Conservation (phyloP, 495 filamentous ascomycete genomes). For the Hyphodiscus hymeniophilus region DNA sequence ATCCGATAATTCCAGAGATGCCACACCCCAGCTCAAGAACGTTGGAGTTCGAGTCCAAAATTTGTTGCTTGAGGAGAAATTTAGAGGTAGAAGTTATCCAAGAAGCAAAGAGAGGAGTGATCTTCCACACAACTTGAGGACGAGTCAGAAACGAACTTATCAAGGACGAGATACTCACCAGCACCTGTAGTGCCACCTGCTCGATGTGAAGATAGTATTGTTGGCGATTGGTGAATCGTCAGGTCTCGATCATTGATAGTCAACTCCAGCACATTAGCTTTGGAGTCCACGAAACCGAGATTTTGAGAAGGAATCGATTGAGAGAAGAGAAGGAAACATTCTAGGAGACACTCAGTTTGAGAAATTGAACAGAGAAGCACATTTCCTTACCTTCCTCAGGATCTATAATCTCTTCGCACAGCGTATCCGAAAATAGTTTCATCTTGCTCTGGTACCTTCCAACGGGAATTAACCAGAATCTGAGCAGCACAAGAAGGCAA, state of each 20-base stretch:
- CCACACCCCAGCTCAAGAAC: constrained; percentile 85
- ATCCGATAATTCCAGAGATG: constrained; percentile 66
- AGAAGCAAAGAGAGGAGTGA: constrained; percentile 76
- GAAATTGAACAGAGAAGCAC: background rate
- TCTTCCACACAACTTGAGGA: constrained; percentile 76
- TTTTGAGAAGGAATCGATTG: constrained; percentile 65
- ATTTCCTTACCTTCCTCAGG: constrained; percentile 51
- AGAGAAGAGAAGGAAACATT: constrained; percentile 80
- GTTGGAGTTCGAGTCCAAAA: constrained; percentile 46
- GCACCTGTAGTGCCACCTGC: constrained; percentile 86
- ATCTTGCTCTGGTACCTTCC: constrained; percentile 22
- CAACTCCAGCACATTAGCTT: constrained; percentile 55
- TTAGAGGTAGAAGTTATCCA: constrained; percentile 66
- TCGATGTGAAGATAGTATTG: constrained; percentile 66
- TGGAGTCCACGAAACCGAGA: constrained; percentile 77
- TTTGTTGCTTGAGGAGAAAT: constrained; percentile 48
- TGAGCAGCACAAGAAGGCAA: background rate
- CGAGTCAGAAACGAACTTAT: background rate
- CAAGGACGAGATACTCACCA: constrained; percentile 36
- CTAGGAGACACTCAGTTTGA: constrained; percentile 33
- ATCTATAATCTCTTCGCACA: constrained; percentile 44
- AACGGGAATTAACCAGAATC: background rate
- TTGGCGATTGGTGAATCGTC: constrained; percentile 77
- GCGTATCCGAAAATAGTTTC: constrained; percentile 25
- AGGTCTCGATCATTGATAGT: constrained; percentile 62